Evolutionary conservation across 208 protist genomes (phyloP).

Genomic region (Leishmania gerbilli): DNA sequence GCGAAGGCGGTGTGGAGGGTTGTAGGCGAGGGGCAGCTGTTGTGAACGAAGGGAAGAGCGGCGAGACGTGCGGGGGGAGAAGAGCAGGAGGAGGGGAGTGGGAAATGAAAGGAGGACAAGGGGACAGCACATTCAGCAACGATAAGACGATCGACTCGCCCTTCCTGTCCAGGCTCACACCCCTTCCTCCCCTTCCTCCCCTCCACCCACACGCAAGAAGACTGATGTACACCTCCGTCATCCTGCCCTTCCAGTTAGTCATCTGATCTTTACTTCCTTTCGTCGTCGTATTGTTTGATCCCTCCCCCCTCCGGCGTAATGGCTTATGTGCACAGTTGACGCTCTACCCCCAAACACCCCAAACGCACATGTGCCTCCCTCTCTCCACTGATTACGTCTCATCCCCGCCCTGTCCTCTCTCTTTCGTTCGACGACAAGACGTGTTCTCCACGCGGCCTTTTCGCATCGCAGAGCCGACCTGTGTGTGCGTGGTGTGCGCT

Average conservation of each 20-base stretch:
- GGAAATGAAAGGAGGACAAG: background rate
- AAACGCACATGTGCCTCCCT: background rate
- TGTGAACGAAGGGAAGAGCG: background rate
- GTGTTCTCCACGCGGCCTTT: background rate
- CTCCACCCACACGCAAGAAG: too few species aligned
- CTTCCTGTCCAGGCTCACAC: background rate
- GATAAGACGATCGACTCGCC: background rate
- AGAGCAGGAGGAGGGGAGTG: background rate
- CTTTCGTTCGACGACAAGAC: background rate
- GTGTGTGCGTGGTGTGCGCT: background rate
- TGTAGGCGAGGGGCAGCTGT: background rate
- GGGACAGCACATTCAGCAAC: background rate
- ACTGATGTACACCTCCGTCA: too few species aligned
- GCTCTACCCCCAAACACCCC: background rate
- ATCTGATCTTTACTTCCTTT: too few species aligned
- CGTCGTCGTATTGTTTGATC: too few species aligned
- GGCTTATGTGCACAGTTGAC: background rate
- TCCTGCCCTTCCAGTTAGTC: too few species aligned
- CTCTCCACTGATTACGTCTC: background rate
- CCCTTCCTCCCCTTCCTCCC: too few species aligned
- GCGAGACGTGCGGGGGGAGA: background rate
- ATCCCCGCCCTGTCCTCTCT: background rate
- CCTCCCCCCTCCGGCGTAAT: background rate
- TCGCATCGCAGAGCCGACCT: background rate
- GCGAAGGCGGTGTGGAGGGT: background rate